phyloP scores from a whole-genome alignment of 1,139 yeast species.

The Protomyces lactucae-debilis region DNA sequence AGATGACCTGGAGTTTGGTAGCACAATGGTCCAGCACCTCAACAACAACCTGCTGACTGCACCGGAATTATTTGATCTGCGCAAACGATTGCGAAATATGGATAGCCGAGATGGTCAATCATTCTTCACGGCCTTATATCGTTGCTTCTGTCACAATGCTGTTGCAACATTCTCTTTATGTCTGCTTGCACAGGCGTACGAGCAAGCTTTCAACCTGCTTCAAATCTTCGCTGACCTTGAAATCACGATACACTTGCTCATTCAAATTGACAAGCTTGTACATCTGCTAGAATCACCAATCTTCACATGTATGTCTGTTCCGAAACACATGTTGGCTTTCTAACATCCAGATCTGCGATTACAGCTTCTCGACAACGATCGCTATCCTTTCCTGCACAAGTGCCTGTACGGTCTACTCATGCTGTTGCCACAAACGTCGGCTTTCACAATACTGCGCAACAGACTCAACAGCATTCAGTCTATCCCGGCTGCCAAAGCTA shows the following conservation, averaged over 20 bases:
- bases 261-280: slow-evolving; percentile 74
- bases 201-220: slow-evolving; percentile 74
- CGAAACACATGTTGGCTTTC: neutral
- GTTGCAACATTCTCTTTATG: slow-evolving; percentile 86
- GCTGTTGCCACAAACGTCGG: slow-evolving; percentile 94
- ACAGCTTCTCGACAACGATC: slow-evolving; percentile 81
- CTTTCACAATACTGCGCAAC: slow-evolving; percentile 73
- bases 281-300: slow-evolving; percentile 84
- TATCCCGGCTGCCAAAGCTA: slow-evolving; percentile 38
- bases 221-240: slow-evolving; percentile 72
- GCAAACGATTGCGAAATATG: slow-evolving; percentile 20
- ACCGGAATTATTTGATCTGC: slow-evolving; percentile 16
- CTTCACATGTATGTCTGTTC: slow-evolving; percentile 53
- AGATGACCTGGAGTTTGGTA: slow-evolving; percentile 66
- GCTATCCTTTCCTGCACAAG: slow-evolving; percentile 75
- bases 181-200: slow-evolving; percentile 81
- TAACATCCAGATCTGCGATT: slow-evolving; percentile 51
- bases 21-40: slow-evolving; percentile 70
- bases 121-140: slow-evolving; percentile 71
- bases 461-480: slow-evolving; percentile 58
- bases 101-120: slow-evolving; percentile 48
- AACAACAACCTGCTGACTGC: slow-evolving; percentile 86
- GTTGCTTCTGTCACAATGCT: slow-evolving; percentile 86
- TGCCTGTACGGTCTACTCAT: slow-evolving; percentile 87
- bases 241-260: slow-evolving; percentile 61